These are phyloP conservation scores for Breviolum minutum DNA, from an alignment of 73 alveolate genomes.

Conservation along the genomic window DNA sequence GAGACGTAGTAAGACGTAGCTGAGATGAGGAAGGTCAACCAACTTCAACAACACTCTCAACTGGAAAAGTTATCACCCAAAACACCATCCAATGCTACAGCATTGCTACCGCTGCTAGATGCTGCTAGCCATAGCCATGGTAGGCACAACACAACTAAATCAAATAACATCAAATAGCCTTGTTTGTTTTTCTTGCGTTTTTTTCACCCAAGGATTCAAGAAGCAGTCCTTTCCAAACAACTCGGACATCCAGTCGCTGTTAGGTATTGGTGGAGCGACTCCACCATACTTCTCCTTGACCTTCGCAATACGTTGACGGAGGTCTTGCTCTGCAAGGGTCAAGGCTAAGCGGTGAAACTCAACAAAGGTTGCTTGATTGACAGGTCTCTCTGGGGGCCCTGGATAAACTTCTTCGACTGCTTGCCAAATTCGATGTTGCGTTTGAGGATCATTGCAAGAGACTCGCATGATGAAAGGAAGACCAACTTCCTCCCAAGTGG, in stretches of 20 bases:
- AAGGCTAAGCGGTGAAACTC: conserved; percentile 64
- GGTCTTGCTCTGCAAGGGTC: conserved; percentile 68
- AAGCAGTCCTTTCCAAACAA: conserved; percentile 29
- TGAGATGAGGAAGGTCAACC: background rate
- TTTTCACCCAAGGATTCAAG: background rate
- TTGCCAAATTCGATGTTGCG: conserved; percentile 80
- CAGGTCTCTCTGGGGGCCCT: conserved; percentile 69
- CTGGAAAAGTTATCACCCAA: too few relatives aligned
- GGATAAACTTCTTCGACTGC: conserved; percentile 66
- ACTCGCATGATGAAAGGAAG: conserved; percentile 64
- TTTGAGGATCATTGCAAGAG: conserved; percentile 72
- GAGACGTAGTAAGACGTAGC: background rate
- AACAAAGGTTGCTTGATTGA: conserved; percentile 1
- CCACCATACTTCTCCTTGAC: conserved; percentile 66
- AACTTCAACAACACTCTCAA: too few relatives aligned
- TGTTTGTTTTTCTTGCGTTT: too few relatives aligned
- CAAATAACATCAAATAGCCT: too few relatives aligned
- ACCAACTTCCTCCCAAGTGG: conserved; percentile 65
- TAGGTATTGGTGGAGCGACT: conserved; percentile 6
- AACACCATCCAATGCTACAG: too few relatives aligned
- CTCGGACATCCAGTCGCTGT: conserved; percentile 27
- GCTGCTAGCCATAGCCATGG: too few relatives aligned
- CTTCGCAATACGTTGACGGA: conserved; percentile 63
- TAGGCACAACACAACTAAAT: too few relatives aligned
- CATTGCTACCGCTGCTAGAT: too few relatives aligned